Base-by-base conservation (phyloP, 108 stramenopile species). In the Cyclotella atomus region DNA sequence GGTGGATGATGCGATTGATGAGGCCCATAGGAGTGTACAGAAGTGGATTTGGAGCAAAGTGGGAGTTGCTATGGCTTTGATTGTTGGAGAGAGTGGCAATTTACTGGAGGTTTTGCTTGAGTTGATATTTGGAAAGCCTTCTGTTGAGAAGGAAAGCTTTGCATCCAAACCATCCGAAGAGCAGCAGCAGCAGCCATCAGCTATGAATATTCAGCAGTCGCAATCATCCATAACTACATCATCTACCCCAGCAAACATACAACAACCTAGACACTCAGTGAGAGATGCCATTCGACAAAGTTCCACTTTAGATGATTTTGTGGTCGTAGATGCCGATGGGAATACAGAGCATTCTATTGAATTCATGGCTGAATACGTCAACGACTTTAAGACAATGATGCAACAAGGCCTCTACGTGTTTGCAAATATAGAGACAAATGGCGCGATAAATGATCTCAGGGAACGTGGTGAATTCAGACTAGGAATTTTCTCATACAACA, bases 351-450 rank as follows among this genome's bases (percentile, higher is more conserved):
- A 57, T 35, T 70, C 76, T 21, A 61, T 59, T n/a, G 73, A 79
- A 28, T 52, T 53, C 27, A 63, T 25, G 24, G 24, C 50, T 5
- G 57, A 64, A 45, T 70, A 69, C 23, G 59, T 76, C 14, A 34
- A 59, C 21, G 79, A 81, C 68, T 81, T 81, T 28, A 36, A 64
- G 36, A 41, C 69, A 24, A 75, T 76, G 69, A 57, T 81, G 28
- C 54, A 29, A 47, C 74, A 76, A 47, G 79, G 79, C 12, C 59
- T 81, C 19, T 81, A 76, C 28, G 79, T 81, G 23, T 75, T 81
- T 65, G 79, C 69, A 3, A 70, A 71, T 29, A 61, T 76, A 36
- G 60, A 65, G 20, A 46, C 50, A 19, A 36, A 10, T 35, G 35
- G 59, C 25, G 70, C 65, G 4, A 36, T 47, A 44, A 35, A 15